phyloP scores from a whole-genome alignment of 331 rosid species.

The Cydonia oblonga region DNA sequence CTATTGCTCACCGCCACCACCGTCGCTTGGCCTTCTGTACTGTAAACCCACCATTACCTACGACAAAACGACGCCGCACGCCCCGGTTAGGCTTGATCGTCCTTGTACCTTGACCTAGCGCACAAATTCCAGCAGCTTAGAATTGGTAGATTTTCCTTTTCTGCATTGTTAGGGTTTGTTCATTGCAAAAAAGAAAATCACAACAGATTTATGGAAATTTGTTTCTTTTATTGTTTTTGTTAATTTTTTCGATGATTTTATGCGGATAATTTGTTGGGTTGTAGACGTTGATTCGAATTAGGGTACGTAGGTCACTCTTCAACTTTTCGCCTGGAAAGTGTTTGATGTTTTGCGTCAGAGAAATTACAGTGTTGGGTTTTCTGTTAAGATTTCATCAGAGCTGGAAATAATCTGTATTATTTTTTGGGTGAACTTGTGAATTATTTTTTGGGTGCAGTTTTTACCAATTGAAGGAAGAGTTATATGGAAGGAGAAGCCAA shows the following conservation, averaged over 20 bases:
- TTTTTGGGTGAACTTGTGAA: background rate
- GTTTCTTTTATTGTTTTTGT: background rate
- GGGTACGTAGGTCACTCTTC: no score
- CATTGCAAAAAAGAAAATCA: background rate
- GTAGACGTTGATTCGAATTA: no score
- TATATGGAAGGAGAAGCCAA: constrained; percentile 55
- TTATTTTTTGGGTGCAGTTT: background rate
- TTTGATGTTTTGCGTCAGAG: background rate
- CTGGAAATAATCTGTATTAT: background rate
- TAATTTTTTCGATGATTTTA: background rate
- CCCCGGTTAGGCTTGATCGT: background rate
- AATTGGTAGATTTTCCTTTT: background rate
- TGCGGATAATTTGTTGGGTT: no score
- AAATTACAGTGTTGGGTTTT: background rate
- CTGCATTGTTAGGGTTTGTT: background rate
- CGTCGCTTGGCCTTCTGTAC: background rate
- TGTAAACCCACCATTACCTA: background rate
- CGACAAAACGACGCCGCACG: background rate
- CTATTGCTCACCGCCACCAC: background rate
- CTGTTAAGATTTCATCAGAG: background rate
- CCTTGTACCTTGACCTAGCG: background rate
- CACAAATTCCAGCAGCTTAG: background rate
- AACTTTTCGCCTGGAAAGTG: background rate
- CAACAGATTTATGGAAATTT: no score
- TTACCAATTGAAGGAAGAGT: background rate